Percentiles rank a stretch among this genome's conserved stretches.
Conservation (phyloP, 108 stramenopile genomes). For the Ochromonas danica region DNA sequence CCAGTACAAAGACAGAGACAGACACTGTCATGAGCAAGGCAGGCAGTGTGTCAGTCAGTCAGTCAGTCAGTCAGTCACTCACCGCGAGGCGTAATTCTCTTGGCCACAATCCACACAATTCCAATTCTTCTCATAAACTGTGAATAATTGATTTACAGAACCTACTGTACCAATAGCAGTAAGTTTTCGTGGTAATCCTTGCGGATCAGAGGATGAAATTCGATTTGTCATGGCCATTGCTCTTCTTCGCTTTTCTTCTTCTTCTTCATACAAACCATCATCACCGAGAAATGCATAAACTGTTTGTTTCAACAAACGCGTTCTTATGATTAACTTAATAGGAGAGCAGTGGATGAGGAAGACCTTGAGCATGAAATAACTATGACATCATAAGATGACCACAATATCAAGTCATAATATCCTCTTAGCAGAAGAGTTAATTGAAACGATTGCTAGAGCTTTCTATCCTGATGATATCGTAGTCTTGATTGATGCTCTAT, state of each 20-base stretch:
- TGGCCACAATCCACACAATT: conserved; percentile 27
- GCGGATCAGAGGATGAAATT: not conserved
- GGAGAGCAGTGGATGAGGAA: no score
- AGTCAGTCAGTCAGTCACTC: no score
- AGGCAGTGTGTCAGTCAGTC: no score
- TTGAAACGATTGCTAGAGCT: conserved; percentile 25
- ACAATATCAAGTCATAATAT: no score
- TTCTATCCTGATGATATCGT: conserved; percentile 19
- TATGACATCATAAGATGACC: no score
- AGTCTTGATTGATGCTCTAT: conserved; percentile 3
- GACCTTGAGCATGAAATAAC: no score
- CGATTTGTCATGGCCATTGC: not conserved
- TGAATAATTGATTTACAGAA: conserved; percentile 41
- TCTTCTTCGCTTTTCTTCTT: not conserved
- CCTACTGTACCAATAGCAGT: conserved; percentile 45
- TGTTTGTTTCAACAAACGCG: no score
- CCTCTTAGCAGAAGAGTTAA: not conserved
- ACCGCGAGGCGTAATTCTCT: conserved; percentile 21
- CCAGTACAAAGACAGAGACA: no score
- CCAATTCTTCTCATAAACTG: conserved; percentile 51
- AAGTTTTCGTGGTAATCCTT: conserved; percentile 37
- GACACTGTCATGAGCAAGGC: no score
- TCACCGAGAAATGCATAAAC: no score
- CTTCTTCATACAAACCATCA: not conserved
- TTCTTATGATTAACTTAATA: no score